Evolutionary conservation across 2,329 filamentous ascomycete species (phyloP), one percentile per base, ranked within the genome.

Genomic region (Phyllosticta capitalensis): DNA sequence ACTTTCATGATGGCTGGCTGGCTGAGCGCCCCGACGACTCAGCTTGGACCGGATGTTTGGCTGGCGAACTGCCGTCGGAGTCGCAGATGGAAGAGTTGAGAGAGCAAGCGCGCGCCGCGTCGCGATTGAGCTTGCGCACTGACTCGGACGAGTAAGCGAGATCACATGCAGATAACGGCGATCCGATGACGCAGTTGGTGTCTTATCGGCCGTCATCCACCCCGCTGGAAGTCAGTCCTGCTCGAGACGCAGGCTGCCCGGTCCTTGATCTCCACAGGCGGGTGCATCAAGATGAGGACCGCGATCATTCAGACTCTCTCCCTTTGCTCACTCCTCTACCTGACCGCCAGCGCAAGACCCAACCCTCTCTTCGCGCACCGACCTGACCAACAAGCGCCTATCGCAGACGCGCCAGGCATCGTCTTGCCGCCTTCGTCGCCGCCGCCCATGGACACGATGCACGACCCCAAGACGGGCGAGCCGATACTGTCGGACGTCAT

Each of bases 401-500:
- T 72, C 14, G 62, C 55, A 60, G 62, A 67, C 53, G 61, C 60
- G 21, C 58, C 63, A 19, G 60, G 62, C 60, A 55, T 63, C 21
- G 57, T 63, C 54, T 72, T 73, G 71, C 64, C 67, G 21, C 65
- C 67, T 7, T 38, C 52, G 19, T 51, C 24, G n/a, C 20, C 50
- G 52, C 38, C 52, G 12, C 58, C 67, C 9, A 67, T 63, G 48
- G 69, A 71, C 24, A 52, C 33, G 6, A 45, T n/a, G 38, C 38
- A 45, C 38, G 49, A 60, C 6, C 45, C 58, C 26, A 19, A 17
- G n/a, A 14, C 58, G 10, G 57, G 55, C 38, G 66, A 45, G 38
- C 69, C 7, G 69, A 83, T 90, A 62, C 83, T 97, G 59, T 88
- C 87, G 50, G 92, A 97, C 73, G 86, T 96, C 33, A 85, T 96